Evolutionary conservation across 2,329 filamentous ascomycete species (phyloP).

Genomic region (Ophiostoma ips): DNA sequence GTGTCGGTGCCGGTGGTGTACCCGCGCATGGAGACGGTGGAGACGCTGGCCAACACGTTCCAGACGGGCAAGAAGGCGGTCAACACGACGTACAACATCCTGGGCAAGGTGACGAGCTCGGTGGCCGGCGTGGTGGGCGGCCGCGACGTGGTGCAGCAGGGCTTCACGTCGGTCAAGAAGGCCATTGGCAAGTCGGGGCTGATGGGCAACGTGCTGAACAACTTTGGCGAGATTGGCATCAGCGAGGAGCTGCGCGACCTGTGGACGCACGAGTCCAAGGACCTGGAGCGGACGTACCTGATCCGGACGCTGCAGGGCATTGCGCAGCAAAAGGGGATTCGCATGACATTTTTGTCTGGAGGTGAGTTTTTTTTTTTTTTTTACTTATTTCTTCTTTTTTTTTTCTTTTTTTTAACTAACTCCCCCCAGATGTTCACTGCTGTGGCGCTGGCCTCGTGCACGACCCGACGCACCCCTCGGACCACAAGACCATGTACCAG

Average conservation of each 20-base stretch:
- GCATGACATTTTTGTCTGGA: constrained; percentile 94
- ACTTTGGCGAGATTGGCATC: constrained; percentile 91
- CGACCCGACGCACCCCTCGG: constrained; percentile 76
- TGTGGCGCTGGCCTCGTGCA: constrained; percentile 89
- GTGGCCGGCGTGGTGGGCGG: constrained; percentile 92
- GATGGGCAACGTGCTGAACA: constrained; percentile 90
- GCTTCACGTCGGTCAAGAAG: constrained; percentile 91
- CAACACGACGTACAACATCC: constrained; percentile 88
- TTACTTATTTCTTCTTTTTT: constrained; percentile 7
- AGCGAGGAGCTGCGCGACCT: constrained; percentile 89
- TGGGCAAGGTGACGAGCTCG: constrained; percentile 88
- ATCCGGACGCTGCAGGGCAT: constrained; percentile 94
- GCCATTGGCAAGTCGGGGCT: constrained; percentile 89
- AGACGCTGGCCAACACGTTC: constrained; percentile 80
- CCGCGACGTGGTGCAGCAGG: constrained; percentile 81
- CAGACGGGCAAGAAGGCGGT: constrained; percentile 93
- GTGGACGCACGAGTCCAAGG: constrained; percentile 98
- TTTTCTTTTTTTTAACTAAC: not conserved
- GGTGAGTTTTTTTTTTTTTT: constrained; percentile 32
- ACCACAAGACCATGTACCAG: constrained; percentile 99
- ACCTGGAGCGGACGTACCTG: constrained; percentile 89
- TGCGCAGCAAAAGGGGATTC: constrained; percentile 82
- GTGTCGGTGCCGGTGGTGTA: constrained; percentile 83
- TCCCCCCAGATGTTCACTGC: constrained; percentile 79
- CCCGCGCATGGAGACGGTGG: constrained; percentile 78